Conservation (phyloP, 2,329 filamentous ascomycete species). For the Dactylellina drechsleri region DNA sequence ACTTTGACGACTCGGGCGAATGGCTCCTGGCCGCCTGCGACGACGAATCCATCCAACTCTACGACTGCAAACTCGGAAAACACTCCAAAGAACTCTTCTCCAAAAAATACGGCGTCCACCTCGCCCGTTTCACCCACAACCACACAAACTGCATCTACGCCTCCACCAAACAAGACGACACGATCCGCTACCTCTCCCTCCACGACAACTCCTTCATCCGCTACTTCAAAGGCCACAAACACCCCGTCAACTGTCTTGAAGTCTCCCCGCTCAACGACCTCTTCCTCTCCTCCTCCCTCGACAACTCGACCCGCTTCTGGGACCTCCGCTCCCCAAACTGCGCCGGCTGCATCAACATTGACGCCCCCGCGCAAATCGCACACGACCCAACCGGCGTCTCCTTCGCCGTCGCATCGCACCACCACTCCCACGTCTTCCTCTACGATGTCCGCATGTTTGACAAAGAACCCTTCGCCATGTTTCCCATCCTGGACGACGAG, state of each 20-base stretch:
- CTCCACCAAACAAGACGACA: conserved; percentile 93
- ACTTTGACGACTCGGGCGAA: conserved; percentile 96
- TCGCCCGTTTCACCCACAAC: conserved; percentile 93
- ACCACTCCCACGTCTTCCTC: conserved; percentile 80
- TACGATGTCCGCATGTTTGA: conserved; percentile 96
- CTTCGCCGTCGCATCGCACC: conserved; percentile 86
- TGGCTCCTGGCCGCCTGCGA: conserved; percentile 89
- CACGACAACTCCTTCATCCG: conserved; percentile 97
- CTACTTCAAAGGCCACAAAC: conserved; percentile 92
- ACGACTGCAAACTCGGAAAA: conserved; percentile 89
- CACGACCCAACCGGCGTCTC: conserved; percentile 93
- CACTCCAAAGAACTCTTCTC: conserved; percentile 88
- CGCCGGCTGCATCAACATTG: conserved; percentile 81
- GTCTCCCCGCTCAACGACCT: conserved; percentile 87
- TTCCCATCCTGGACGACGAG: conserved; percentile 75
- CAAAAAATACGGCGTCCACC: conserved; percentile 95
- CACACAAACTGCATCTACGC: conserved; percentile 92
- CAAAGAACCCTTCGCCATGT: conserved; percentile 85
- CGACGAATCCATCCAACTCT: conserved; percentile 95
- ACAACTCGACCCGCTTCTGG: conserved; percentile 93
- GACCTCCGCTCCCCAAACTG: conserved; percentile 82
- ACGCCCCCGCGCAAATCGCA: conserved; percentile 81
- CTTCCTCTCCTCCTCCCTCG: conserved; percentile 89
- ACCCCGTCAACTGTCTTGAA: conserved; percentile 81
- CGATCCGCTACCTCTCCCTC: conserved; percentile 84